Conservation (phyloP, 163 green algal species). For the Prototheca cutis region DNA sequence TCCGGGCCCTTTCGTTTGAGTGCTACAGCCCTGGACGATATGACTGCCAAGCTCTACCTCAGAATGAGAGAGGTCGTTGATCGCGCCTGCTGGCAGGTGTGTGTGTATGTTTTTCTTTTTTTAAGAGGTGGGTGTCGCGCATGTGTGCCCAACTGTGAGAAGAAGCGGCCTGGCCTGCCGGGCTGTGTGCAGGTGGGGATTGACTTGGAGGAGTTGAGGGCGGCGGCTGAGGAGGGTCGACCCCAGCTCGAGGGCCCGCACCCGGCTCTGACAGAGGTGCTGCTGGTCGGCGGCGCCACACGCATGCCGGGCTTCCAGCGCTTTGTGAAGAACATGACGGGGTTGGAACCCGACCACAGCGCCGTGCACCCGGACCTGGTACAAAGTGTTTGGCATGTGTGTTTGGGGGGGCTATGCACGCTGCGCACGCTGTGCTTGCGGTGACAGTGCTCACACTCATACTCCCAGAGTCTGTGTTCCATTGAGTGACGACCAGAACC, state of each 20-base stretch:
- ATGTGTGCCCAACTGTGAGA: no score
- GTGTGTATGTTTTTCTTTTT: no score
- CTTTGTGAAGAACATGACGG: constrained; percentile 84
- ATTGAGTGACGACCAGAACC: neutral
- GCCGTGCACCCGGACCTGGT: constrained; percentile 63
- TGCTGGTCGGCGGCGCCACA: constrained; percentile 82
- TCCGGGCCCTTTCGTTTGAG: constrained; percentile 5
- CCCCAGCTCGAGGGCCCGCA: neutral
- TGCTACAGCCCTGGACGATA: constrained; percentile 25
- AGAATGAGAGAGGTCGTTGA: constrained; percentile 56
- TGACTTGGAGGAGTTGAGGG: neutral
- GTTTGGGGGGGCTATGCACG: no score
- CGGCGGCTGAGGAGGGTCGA: neutral
- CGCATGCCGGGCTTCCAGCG: constrained; percentile 63
- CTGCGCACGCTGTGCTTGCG: no score
- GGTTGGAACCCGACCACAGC: constrained; percentile 34
- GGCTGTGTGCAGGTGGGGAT: no score
- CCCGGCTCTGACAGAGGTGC: constrained; percentile 34
- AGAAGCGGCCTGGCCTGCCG: no score
- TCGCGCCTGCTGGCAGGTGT: constrained; percentile 48
- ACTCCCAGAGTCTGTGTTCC: neutral
- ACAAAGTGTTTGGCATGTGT: no score
- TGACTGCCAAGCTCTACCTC: constrained; percentile 50
- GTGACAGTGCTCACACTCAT: no score
- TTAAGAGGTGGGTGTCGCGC: no score